These are phyloP conservation scores for Elaeis oleifera DNA, from an alignment of 202 grass and related monocot genomes.

Conservation along the genomic window DNA sequence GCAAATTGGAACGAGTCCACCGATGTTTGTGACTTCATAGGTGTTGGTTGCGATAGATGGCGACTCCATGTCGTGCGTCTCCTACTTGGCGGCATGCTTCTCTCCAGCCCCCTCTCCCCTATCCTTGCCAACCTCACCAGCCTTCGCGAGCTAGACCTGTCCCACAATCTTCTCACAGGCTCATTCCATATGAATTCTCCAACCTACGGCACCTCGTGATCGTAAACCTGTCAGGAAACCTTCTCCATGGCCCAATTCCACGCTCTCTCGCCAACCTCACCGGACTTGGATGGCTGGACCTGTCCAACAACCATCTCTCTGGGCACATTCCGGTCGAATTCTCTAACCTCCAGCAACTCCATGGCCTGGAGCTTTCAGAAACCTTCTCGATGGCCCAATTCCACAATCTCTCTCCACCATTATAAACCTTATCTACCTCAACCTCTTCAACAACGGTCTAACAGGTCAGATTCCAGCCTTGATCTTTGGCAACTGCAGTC, in stretches of 20 bases:
- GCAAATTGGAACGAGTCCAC: conserved; percentile 68
- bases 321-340: conserved; percentile 57
- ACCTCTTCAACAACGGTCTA: conserved; percentile 30
- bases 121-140: conserved; percentile 38
- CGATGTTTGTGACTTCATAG: conserved; percentile 49
- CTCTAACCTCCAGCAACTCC: conserved; percentile 27
- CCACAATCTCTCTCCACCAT: conserved; percentile 41
- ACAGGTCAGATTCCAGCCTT: conserved; percentile 37
- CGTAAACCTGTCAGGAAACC: too few species aligned
- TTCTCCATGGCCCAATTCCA: too few species aligned
- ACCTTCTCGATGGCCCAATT: conserved; percentile 34
- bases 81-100: conserved; percentile 6
- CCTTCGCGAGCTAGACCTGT: neutral
- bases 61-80: conserved; percentile 39
- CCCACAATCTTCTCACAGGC: neutral
- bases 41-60: conserved; percentile 45
- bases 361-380: conserved; percentile 14
- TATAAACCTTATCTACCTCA: conserved; percentile 12
- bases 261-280: conserved; percentile 37
- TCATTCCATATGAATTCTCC: too few species aligned
- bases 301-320: conserved; percentile 30
- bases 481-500: conserved; percentile 48
- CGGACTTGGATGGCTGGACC: neutral
- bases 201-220: too few species aligned
- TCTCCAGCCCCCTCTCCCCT: conserved; percentile 26